Base-by-base conservation (phyloP, 805 yeast genomes). In the Yarrowia bubula region DNA sequence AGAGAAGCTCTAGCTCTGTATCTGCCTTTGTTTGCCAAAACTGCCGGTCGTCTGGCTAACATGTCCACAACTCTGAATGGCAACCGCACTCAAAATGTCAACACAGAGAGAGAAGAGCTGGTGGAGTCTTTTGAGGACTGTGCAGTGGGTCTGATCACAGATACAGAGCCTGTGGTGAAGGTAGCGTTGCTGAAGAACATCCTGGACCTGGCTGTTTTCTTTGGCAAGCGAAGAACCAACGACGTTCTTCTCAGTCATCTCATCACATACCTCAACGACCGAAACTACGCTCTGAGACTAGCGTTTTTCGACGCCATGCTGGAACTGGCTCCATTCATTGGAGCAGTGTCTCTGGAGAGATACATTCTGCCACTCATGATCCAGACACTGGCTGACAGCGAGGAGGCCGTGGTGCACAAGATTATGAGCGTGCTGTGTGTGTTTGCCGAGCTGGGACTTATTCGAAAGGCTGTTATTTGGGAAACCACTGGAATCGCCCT, bases 191-290 rank as follows among this genome's bases (percentile, higher is more conserved):
- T 95, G 53, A 77, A 81, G 47, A 85, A 89, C 67, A 87, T 92
- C n/a, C 77, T 88, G 8, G 89, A 92, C 0, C 74, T 95, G 3
- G 90, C 97, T 70, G 80, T 86, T 9, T 89, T 88, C 66, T 86
- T 95, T 72, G 97, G 97, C 0, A 85, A 87, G 65, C 96, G 90
- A 64, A 89, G 86, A 69, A 88, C 97, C 0, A 92, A 90, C 71
- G 98, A 95, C 73, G 79, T 95, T 44, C 86, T 95, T 22, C 76
- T 95, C 53, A 92, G 97, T 50, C 98, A 95, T 77, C 78, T 92
- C 65, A 92, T 95, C 48, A 92, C 98, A 0, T 95, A 92, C 71
- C 76, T 95, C 68, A 95, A 95, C 74, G 97, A 92, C 72, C 81
- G 85, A 65, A 85, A 86, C 71, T 77, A 87, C 0, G 81, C 84